Evolutionary conservation across 2,329 filamentous ascomycete genomes (phyloP).

Genomic region (Mycosphaerella sp.): DNA sequence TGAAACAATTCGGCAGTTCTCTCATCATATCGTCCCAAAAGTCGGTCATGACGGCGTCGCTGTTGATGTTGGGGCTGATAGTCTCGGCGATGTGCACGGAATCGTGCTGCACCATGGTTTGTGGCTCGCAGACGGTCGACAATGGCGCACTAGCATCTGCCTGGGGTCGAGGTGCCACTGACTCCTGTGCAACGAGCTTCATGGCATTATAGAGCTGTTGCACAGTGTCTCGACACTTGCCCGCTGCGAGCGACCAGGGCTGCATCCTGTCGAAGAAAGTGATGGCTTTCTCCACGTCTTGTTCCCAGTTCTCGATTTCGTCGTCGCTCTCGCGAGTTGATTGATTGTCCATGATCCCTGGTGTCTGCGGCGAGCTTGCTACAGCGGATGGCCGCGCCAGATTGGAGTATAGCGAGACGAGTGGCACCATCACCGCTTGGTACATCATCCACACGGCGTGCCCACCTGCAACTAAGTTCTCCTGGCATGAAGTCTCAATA

Average conservation of each 20-base stretch:
- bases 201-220: slow-evolving; percentile 38
- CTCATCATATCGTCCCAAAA: slow-evolving; percentile 27
- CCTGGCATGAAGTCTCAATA: slow-evolving; percentile 62
- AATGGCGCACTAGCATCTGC: background rate
- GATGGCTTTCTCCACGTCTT: slow-evolving; percentile 38
- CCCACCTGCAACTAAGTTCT: slow-evolving; percentile 72
- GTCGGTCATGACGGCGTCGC: slow-evolving; percentile 14
- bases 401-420: slow-evolving; percentile 59
- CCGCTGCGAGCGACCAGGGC: slow-evolving; percentile 41
- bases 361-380: slow-evolving; percentile 46
- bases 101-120: slow-evolving; percentile 1
- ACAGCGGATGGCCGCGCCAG: slow-evolving; percentile 15
- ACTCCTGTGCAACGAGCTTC: slow-evolving; percentile 23
- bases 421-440: slow-evolving; percentile 71
- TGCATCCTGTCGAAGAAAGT: slow-evolving; percentile 40
- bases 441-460: slow-evolving; percentile 78
- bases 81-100: slow-evolving; percentile 4
- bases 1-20: slow-evolving; percentile 17
- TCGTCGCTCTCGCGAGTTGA: slow-evolving; percentile 21
- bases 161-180: background rate
- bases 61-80: slow-evolving; percentile 8
- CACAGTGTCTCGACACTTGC: slow-evolving; percentile 39
- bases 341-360: slow-evolving; percentile 27
- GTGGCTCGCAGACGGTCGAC: background rate
- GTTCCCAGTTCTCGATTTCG: slow-evolving; percentile 38